Conservation (phyloP, 345 rosid genomes). For the Lepidium didymum region DNA sequence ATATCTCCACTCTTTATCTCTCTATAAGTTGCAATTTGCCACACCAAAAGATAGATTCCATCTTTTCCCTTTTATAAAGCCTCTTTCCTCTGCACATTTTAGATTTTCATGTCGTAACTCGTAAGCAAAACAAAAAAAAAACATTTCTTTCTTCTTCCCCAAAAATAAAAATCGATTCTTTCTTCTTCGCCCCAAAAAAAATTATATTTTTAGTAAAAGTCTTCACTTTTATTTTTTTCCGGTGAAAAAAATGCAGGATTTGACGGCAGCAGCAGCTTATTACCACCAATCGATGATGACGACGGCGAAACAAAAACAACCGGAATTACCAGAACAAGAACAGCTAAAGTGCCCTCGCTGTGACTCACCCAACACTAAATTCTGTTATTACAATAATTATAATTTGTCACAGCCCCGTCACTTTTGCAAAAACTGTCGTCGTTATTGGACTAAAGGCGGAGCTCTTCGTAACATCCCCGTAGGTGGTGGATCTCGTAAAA, state of each 20-base stretch:
- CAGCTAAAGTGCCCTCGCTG: conserved; percentile 76
- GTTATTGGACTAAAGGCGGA: conserved; percentile 98
- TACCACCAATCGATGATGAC: conserved; percentile 31
- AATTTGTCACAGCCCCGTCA: conserved; percentile 83
- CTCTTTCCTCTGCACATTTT: background rate
- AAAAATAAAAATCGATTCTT: background rate
- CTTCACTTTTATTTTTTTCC: no score
- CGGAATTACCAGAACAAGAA: conserved; percentile 71
- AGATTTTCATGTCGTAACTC: background rate
- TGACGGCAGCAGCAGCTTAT: conserved; percentile 25
- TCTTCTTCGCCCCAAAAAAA: no score
- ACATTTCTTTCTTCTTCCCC: background rate
- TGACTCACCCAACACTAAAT: conserved; percentile 73
- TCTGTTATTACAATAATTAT: conserved; percentile 96
- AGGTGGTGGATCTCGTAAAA: conserved; percentile 82
- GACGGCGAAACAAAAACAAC: conserved; percentile 12
- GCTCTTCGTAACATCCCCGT: conserved; percentile 86
- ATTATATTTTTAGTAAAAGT: no score
- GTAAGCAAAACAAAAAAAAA: background rate
- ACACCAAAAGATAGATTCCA: conserved; percentile 22
- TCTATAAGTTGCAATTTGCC: conserved; percentile 9
- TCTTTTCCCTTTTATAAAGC: conserved; percentile 5
- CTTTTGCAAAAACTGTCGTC: conserved; percentile 81
- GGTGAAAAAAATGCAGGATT: conserved; percentile 46
- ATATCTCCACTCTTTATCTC: conserved; percentile 26